A percentile compares a stretch with the other conserved stretches of the same genome.
phyloP scores from a whole-genome alignment of 2,329 filamentous ascomycete genomes.

The Aspergillus bombycis region DNA sequence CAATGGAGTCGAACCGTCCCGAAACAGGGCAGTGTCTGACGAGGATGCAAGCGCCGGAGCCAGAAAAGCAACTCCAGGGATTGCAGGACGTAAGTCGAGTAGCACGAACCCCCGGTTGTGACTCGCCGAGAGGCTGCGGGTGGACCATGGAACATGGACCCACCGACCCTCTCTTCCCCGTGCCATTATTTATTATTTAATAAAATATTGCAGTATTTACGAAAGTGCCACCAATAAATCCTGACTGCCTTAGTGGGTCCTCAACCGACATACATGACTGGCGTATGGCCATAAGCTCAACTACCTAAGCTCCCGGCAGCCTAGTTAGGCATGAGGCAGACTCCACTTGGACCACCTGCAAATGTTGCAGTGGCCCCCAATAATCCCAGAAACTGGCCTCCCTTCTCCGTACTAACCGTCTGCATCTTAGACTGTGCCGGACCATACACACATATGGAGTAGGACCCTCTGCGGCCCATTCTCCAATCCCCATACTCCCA shows the following conservation, averaged over 20 bases:
- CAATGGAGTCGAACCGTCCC: slow-evolving; percentile 21
- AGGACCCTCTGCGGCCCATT: slow-evolving; percentile 21
- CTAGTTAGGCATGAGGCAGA: slow-evolving; percentile 28
- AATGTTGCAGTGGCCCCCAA: slow-evolving; percentile 21
- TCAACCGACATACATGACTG: slow-evolving; percentile 26
- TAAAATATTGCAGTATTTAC: slow-evolving; percentile 22
- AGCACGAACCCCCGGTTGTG: slow-evolving; percentile 33
- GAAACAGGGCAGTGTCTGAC: slow-evolving; percentile 27
- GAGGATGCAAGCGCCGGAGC: slow-evolving; percentile 28
- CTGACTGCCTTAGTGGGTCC: slow-evolving; percentile 22
- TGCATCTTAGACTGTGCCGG: slow-evolving; percentile 15
- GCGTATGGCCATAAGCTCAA: slow-evolving; percentile 28
- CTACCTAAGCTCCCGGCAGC: slow-evolving; percentile 30
- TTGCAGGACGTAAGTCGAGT: slow-evolving; percentile 19
- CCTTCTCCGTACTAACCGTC: slow-evolving; percentile 11
- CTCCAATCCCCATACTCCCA: slow-evolving; percentile 14
- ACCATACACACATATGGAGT: slow-evolving; percentile 24
- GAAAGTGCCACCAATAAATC: slow-evolving; percentile 22
- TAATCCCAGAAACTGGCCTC: slow-evolving; percentile 11
- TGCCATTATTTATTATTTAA: slow-evolving; percentile 25
- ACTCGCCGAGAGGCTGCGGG: slow-evolving; percentile 31
- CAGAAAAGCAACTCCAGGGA: slow-evolving; percentile 25
- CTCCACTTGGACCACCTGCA: slow-evolving; percentile 26
- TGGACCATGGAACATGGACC: slow-evolving; percentile 28
- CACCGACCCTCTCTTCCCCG: slow-evolving; percentile 27